A percentile compares a stretch with the other conserved stretches of the same genome.
These are phyloP conservation scores for Adenanthera pavonina DNA, from an alignment of 306 rosid genomes.

Conservation along the genomic window DNA sequence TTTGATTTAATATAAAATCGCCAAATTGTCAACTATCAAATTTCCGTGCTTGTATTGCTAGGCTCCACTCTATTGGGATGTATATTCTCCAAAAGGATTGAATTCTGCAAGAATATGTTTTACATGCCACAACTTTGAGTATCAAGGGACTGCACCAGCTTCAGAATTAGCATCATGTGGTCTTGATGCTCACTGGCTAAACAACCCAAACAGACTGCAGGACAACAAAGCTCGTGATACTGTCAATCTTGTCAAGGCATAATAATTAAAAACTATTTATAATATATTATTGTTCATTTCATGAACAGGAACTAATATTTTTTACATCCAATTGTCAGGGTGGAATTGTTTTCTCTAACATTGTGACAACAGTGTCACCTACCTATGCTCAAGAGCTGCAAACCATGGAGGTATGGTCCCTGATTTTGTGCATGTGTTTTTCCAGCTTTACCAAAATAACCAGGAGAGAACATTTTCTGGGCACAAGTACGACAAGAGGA, in stretches of 20 bases:
- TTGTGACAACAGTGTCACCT: slow-evolving; percentile 95
- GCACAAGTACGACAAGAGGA: slow-evolving; percentile 9
- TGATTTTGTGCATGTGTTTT: slow-evolving; percentile 38
- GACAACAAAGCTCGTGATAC: slow-evolving; percentile 81
- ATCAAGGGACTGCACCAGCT: slow-evolving; percentile 29
- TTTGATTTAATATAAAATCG: neutral
- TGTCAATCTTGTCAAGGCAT: slow-evolving; percentile 86
- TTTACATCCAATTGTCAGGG: slow-evolving; percentile 61
- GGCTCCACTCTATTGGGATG: slow-evolving; percentile 5
- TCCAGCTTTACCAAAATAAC: slow-evolving; percentile 28
- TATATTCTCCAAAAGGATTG: neutral
- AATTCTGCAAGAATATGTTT: slow-evolving; percentile 13
- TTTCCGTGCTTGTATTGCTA: neutral
- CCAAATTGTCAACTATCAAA: neutral
- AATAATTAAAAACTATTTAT: neutral
- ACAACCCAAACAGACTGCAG: slow-evolving; percentile 88
- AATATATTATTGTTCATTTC: neutral
- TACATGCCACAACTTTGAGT: slow-evolving; percentile 1
- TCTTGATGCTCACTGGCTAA: slow-evolving; percentile 70
- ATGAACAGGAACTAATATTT: slow-evolving; percentile 26
- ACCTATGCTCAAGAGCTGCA: slow-evolving; percentile 91
- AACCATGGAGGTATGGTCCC: slow-evolving; percentile 74
- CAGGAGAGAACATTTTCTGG: neutral
- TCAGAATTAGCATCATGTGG: slow-evolving; percentile 83
- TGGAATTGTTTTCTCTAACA: slow-evolving; percentile 89